phyloP scores from a whole-genome alignment of 257 asterid species.

The Penstemon davidsonii region DNA sequence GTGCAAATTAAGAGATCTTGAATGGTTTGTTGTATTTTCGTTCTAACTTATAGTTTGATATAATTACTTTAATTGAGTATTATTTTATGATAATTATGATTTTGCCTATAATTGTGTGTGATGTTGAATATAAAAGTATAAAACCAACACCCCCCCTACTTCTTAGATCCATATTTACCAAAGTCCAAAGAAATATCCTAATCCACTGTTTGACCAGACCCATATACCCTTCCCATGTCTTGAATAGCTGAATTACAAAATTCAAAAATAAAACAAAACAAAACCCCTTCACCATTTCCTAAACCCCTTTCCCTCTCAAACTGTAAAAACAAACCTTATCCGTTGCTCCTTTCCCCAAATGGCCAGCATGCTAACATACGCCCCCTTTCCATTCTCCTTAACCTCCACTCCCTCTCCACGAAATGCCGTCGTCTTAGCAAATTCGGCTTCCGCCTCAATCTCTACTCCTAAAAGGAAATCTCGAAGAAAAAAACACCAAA shows the following conservation, averaged over 20 bases:
- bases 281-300: constrained; percentile 29
- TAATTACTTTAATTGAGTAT: no score
- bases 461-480: constrained; percentile 57
- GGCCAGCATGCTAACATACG: constrained; percentile 45
- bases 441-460: constrained; percentile 35
- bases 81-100: no score
- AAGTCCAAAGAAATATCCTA: no score
- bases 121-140: no score
- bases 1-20: no score
- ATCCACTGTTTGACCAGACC: no score
- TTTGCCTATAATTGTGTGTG: no score
- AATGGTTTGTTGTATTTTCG: no score
- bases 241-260: neutral
- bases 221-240: no score
- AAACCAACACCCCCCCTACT: no score
- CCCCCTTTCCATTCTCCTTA: constrained; percentile 45
- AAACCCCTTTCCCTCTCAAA: constrained; percentile 33
- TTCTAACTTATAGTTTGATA: no score
- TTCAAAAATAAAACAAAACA: constrained; percentile 14
- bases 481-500: constrained; percentile 62
- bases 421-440: constrained; percentile 36
- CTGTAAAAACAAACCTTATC: constrained; percentile 41
- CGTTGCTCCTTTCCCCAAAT: constrained; percentile 36
- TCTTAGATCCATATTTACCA: no score
- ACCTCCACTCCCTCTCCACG: constrained; percentile 41